These are phyloP conservation scores for Jatropha podagrica DNA, from an alignment of 441 rosid species.

Conservation along the genomic window DNA sequence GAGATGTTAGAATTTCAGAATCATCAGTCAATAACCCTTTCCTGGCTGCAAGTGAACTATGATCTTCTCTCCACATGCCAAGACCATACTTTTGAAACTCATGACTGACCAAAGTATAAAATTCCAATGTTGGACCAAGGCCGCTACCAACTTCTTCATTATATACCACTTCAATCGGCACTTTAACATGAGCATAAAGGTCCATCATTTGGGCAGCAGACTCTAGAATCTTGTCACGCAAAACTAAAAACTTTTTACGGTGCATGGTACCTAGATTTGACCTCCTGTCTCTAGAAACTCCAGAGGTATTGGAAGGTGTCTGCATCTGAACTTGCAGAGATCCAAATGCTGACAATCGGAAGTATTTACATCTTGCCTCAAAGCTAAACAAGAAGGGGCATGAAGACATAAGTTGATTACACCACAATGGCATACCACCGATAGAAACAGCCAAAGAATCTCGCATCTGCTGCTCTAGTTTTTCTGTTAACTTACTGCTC, in stretches of 20 bases:
- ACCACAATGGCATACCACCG: slow-evolving; percentile 90
- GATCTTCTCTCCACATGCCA: slow-evolving; percentile 93
- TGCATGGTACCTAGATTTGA: slow-evolving; percentile 43
- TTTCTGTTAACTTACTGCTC: slow-evolving; percentile 86
- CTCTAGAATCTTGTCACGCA: slow-evolving; percentile 69
- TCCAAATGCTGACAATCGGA: slow-evolving; percentile 79
- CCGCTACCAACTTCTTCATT: slow-evolving; percentile 98
- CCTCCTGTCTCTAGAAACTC: slow-evolving; percentile 52
- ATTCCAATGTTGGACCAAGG: slow-evolving; percentile 98
- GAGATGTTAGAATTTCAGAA: slow-evolving; percentile 37
- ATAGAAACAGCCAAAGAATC: slow-evolving; percentile 69
- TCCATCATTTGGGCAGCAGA: slow-evolving; percentile 94
- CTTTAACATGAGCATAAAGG: slow-evolving; percentile 52
- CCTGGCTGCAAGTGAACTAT: slow-evolving; percentile 29
- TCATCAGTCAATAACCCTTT: slow-evolving; percentile 28
- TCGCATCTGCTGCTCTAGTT: slow-evolving; percentile 91
- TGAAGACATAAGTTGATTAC: slow-evolving; percentile 75
- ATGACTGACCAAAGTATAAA: slow-evolving; percentile 85
- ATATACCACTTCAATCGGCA: slow-evolving; percentile 83
- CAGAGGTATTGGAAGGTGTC: slow-evolving; percentile 44
- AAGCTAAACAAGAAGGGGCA: slow-evolving; percentile 94
- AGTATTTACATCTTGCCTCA: slow-evolving; percentile 78
- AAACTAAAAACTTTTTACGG: slow-evolving; percentile 78
- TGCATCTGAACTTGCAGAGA: slow-evolving; percentile 45
- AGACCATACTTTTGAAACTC: slow-evolving; percentile 82